phyloP scores from a whole-genome alignment of 1,284 basidiomycete genomes.

The Rhodotorula sp. region DNA sequence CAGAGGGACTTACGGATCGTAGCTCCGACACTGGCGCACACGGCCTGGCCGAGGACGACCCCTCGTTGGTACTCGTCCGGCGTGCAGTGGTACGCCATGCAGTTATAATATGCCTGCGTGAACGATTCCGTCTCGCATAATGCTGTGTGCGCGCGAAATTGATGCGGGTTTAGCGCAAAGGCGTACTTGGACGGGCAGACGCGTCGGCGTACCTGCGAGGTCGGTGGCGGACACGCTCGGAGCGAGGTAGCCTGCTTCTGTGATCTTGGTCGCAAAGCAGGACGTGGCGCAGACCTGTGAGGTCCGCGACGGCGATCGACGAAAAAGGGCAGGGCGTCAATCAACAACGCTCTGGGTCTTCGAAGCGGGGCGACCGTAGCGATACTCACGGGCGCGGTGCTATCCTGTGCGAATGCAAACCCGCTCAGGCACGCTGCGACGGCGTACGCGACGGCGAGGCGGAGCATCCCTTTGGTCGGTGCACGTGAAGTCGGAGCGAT shows the following conservation, averaged over 20 bases:
- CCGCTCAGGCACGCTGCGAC: too few relatives aligned
- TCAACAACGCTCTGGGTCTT: too few relatives aligned
- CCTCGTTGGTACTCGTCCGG: constrained; percentile 11
- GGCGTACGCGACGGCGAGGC: too few relatives aligned
- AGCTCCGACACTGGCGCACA: constrained; percentile 29
- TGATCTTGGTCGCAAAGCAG: constrained; percentile 32
- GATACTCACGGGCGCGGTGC: too few relatives aligned
- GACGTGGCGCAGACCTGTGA: constrained; percentile 13
- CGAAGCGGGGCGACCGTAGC: background rate
- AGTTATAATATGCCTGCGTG: constrained; percentile 25
- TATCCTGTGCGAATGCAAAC: too few relatives aligned
- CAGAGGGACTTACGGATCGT: constrained; percentile 1
- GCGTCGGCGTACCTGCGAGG: constrained; percentile 14
- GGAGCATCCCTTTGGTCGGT: too few relatives aligned
- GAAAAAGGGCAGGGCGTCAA: background rate
- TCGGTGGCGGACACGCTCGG: constrained; percentile 14
- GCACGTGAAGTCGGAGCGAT: too few relatives aligned
- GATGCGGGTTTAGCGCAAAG: background rate
- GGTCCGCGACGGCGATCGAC: background rate
- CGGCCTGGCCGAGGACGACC: constrained; percentile 22
- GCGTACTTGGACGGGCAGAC: background rate
- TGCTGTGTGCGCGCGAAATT: background rate
- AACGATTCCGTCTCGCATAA: constrained; percentile 18
- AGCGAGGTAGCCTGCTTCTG: constrained; percentile 21
- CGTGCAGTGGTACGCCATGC: constrained; percentile 13